Percentiles rank a stretch among this genome's conserved stretches.
Evolutionary conservation across 2,329 filamentous ascomycete genomes (phyloP).

Genomic region (Claviceps spartinae): DNA sequence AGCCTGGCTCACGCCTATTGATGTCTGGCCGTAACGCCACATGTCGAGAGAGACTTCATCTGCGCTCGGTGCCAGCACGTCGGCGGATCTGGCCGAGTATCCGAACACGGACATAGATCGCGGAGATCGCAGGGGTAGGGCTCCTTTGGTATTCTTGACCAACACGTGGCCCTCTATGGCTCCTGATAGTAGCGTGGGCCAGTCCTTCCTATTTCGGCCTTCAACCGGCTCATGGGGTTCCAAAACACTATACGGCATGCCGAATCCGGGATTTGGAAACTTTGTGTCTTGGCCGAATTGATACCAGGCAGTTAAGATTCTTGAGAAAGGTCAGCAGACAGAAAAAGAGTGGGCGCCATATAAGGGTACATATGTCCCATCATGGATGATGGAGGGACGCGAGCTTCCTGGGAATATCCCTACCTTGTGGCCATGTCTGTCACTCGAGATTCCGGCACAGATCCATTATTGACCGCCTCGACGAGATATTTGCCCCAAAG

Average conservation of each 20-base stretch:
- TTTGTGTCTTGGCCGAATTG: slow-evolving; percentile 37
- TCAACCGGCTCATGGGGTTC: slow-evolving; percentile 39
- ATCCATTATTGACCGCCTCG: slow-evolving; percentile 45
- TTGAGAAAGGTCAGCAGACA: slow-evolving; percentile 2
- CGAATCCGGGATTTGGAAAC: slow-evolving; percentile 33
- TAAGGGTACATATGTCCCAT: no score
- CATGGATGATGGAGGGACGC: no score
- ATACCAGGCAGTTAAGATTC: slow-evolving; percentile 41
- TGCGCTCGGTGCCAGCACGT: slow-evolving; percentile 25
- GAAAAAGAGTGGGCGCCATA: neutral
- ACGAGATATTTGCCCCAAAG: slow-evolving; percentile 41
- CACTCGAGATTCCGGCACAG: slow-evolving; percentile 39
- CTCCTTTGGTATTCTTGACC: slow-evolving; percentile 44
- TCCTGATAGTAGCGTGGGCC: slow-evolving; percentile 33
- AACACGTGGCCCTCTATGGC: slow-evolving; percentile 51
- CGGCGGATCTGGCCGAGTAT: slow-evolving; percentile 40
- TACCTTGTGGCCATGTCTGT: slow-evolving; percentile 45
- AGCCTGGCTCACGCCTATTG: neutral
- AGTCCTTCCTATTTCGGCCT: slow-evolving; percentile 33
- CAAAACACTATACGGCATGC: slow-evolving; percentile 35
- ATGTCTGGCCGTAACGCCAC: slow-evolving; percentile 20
- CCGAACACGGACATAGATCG: slow-evolving; percentile 45
- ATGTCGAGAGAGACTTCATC: slow-evolving; percentile 20
- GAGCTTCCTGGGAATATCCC: neutral
- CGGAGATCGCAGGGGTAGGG: slow-evolving; percentile 39